A percentile compares a stretch with the other conserved stretches of the same genome.
phyloP scores from a whole-genome alignment of 2,329 filamentous ascomycete genomes.

The Cladosporium sp. region DNA sequence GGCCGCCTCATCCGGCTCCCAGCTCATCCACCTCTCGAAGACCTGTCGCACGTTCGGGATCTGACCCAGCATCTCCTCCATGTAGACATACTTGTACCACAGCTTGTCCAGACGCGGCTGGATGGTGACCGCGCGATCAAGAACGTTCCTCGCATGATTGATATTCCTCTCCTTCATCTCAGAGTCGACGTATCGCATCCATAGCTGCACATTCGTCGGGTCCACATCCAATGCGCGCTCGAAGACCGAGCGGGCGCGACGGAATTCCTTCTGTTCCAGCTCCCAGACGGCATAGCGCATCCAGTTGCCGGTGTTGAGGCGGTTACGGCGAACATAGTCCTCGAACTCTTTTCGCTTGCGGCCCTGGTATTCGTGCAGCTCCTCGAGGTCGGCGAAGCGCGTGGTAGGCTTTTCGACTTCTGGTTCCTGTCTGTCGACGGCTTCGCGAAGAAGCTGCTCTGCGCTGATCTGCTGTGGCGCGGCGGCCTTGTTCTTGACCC shows the following conservation, averaged over 20 bases:
- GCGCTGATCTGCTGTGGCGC: slow-evolving; percentile 84
- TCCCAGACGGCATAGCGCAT: slow-evolving; percentile 97
- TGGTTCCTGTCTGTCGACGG: slow-evolving; percentile 92
- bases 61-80: slow-evolving; percentile 97
- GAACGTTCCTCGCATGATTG: slow-evolving; percentile 90
- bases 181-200: slow-evolving; percentile 91
- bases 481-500: slow-evolving; percentile 98
- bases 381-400: slow-evolving; percentile 92
- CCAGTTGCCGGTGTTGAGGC: slow-evolving; percentile 98
- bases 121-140: slow-evolving; percentile 92
- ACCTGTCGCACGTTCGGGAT: slow-evolving; percentile 88
- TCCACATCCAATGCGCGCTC: slow-evolving; percentile 93
- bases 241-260: slow-evolving; percentile 86
- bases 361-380: slow-evolving; percentile 95
- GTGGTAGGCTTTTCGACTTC: slow-evolving; percentile 87
- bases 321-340: slow-evolving; percentile 92
- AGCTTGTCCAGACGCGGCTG: slow-evolving; percentile 90
- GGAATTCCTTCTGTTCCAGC: slow-evolving; percentile 95
- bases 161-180: slow-evolving; percentile 97
- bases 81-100: slow-evolving; percentile 99
- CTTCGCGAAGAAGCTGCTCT: slow-evolving; percentile 94
- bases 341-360: slow-evolving; percentile 96
- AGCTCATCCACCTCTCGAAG: slow-evolving; percentile 97
- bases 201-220: slow-evolving; percentile 79
- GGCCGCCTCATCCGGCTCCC: slow-evolving; percentile 93